phyloP scores from a whole-genome alignment of 768 basidiomycete species.

The Lentinus tigrinus region DNA sequence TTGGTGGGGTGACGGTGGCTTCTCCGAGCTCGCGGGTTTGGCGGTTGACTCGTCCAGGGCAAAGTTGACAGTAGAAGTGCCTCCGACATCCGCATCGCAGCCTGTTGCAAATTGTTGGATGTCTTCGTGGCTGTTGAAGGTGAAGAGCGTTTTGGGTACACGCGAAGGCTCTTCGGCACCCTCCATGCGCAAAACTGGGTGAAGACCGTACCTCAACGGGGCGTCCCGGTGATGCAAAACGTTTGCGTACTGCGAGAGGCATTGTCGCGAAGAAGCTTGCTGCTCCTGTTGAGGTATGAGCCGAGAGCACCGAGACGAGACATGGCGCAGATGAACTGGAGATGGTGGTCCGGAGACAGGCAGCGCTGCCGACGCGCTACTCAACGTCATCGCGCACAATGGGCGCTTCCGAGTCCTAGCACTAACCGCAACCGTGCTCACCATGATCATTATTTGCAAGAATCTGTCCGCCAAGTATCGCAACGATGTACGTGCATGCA shows the following conservation, averaged over 20 bases:
- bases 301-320: constrained; percentile 22
- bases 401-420: not conserved
- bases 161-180: constrained; percentile 67
- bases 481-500: too few relatives aligned
- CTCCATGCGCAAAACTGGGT: constrained; percentile 69
- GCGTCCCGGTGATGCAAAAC: not conserved
- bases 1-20: constrained; percentile 20
- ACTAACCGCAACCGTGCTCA: not conserved
- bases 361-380: not conserved
- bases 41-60: constrained; percentile 58
- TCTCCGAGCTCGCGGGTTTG: constrained; percentile 16
- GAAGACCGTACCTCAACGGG: not conserved
- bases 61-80: constrained; percentile 76
- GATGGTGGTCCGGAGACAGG: not conserved
- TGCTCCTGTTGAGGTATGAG: constrained; percentile 39
- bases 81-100: constrained; percentile 88
- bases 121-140: constrained; percentile 59
- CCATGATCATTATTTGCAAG: not conserved
- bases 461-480: too few relatives aligned
- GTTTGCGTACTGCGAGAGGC: constrained; percentile 39
- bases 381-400: not conserved
- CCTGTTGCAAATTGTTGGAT: constrained; percentile 70
- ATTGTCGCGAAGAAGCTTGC: constrained; percentile 39
- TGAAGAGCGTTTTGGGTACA: constrained; percentile 62
- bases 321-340: too few relatives aligned